Evolutionary conservation across 2,329 filamentous ascomycete genomes (phyloP).

Genomic region (Penicillium rolfsii): DNA sequence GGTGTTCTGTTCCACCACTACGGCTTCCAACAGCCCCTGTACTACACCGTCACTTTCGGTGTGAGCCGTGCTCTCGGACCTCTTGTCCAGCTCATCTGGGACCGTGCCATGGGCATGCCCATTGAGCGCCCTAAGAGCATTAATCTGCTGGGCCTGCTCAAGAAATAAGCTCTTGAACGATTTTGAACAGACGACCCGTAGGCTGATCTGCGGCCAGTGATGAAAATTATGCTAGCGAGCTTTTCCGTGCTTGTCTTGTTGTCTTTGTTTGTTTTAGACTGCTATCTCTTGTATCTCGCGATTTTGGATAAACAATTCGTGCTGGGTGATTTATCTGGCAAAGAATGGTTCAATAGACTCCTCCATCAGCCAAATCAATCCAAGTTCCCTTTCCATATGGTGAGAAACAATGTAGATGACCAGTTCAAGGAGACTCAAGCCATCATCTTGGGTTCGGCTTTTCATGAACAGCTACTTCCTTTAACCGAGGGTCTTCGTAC

Average conservation of each 20-base stretch:
- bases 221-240: constrained; percentile 21
- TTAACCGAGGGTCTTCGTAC: too few species aligned
- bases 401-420: neutral
- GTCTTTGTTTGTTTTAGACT: constrained; percentile 10
- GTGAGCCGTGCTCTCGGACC: constrained; percentile 76
- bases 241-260: neutral
- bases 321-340: neutral
- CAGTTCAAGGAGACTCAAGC: neutral
- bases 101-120: constrained; percentile 86
- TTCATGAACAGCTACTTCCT: too few species aligned
- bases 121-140: constrained; percentile 99
- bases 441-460: too few species aligned
- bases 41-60: constrained; percentile 78
- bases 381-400: neutral
- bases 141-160: constrained; percentile 82
- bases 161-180: constrained; percentile 44
- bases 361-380: neutral
- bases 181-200: neutral
- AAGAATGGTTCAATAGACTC: constrained; percentile 10
- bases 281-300: neutral
- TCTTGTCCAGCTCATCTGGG: constrained; percentile 93
- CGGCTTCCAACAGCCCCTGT: constrained; percentile 94
- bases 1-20: constrained; percentile 98
- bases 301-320: neutral
- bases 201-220: constrained; percentile 3